Conservation (phyloP, 345 rosid species). For the Boechera divaricarpa region DNA sequence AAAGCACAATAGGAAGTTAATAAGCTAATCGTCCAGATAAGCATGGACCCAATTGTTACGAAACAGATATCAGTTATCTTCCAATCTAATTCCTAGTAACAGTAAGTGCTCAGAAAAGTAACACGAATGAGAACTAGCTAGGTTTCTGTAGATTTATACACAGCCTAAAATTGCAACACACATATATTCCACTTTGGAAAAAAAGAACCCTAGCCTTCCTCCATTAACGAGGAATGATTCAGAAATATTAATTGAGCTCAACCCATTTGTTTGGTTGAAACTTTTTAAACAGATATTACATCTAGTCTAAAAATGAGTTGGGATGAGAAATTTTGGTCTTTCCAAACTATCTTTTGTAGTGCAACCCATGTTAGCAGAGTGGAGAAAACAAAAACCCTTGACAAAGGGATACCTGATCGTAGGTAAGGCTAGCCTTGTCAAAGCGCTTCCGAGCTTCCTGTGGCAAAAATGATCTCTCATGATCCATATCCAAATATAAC, state of each 20-base stretch:
- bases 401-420: conserved; percentile 76
- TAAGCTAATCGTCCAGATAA: neutral
- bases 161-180: conserved; percentile 11
- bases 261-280: conserved; percentile 7
- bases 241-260: neutral
- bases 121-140: conserved; percentile 1
- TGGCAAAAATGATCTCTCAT: conserved; percentile 48
- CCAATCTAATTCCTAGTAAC: conserved; percentile 9
- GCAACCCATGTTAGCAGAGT: conserved; percentile 18
- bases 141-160: conserved; percentile 7
- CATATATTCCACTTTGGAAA: neutral
- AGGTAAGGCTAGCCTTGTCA: conserved; percentile 93
- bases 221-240: neutral
- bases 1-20: conserved; percentile 29
- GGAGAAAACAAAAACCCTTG: conserved; percentile 22
- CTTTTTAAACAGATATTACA: neutral
- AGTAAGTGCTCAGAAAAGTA: conserved; percentile 14
- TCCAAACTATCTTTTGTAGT: conserved; percentile 3
- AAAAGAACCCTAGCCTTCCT: neutral
- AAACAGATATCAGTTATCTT: conserved; percentile 18
- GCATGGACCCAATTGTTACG: neutral
- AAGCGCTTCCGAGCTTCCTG: conserved; percentile 98
- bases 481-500: conserved; percentile 18
- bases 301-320: conserved; percentile 1
- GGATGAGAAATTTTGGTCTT: conserved; percentile 6